These are phyloP conservation scores for Ceratocystis destructans DNA, from an alignment of 2,329 filamentous ascomycete genomes.

Conservation along the genomic window DNA sequence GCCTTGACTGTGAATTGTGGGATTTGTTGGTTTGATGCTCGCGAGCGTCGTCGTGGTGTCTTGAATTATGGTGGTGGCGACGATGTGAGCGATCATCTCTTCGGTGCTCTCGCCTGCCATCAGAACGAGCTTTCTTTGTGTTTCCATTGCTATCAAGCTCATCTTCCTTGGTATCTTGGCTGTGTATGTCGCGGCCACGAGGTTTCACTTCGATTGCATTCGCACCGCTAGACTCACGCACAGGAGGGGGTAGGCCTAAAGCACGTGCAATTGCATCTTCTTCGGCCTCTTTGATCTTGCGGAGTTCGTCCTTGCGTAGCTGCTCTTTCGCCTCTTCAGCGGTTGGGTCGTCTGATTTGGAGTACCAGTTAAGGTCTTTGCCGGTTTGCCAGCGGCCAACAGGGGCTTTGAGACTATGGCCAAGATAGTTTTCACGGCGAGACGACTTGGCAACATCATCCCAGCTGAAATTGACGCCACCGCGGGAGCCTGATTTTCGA, in stretches of 20 bases:
- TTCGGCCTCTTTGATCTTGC: slow-evolving; percentile 76
- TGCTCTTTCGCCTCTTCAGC: slow-evolving; percentile 37
- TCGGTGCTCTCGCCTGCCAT: background rate
- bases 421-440: slow-evolving; percentile 81
- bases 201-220: slow-evolving; percentile 52
- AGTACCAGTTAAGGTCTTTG: slow-evolving; percentile 52
- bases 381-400: slow-evolving; percentile 86
- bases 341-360: slow-evolving; percentile 38
- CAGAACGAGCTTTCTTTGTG: background rate
- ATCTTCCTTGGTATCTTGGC: background rate
- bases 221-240: slow-evolving; percentile 42
- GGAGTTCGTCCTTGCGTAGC: slow-evolving; percentile 62
- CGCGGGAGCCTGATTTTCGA: slow-evolving; percentile 79
- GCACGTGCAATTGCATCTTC: slow-evolving; percentile 79
- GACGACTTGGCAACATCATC: slow-evolving; percentile 75
- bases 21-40: background rate
- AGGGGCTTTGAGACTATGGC: slow-evolving; percentile 81
- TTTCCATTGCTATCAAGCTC: background rate
- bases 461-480: slow-evolving; percentile 94
- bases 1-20: background rate
- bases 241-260: slow-evolving; percentile 61
- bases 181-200: background rate
- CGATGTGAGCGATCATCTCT: slow-evolving; percentile 3
- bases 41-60: background rate
- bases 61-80: background rate